Evolutionary conservation across 371 early-diverging fungal species (phyloP), one percentile per base, ranked within the genome.

Genomic region (Mortierella sp.): DNA sequence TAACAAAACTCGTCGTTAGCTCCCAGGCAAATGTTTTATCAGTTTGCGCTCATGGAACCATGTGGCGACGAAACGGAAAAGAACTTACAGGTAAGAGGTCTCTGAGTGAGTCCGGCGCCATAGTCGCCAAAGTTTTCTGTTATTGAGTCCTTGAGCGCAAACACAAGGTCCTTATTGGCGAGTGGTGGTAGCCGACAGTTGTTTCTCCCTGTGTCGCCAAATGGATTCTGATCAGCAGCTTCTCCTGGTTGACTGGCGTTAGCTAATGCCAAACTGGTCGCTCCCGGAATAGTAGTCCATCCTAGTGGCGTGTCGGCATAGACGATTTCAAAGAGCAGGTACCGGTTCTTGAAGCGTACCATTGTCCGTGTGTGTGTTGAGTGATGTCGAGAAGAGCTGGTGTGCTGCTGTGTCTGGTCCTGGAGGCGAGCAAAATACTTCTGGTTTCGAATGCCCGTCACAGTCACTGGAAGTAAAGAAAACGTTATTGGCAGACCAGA

Each of bases 301-400:
- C 82, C 79, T 21, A 85, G 71, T n/a, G 86, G 86, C 37, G 86
- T 85, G 75, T 78, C 80, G 14, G 77, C 79, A 69, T 82, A 88
- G 80, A 82, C 73, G 76, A 92, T 74, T 50, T 91, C 89, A 80
- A 92, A 91, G 73, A 92, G 88, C 31, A 94, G 81, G 76, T 91
- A 94, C 73, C 93, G 88, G 82, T 92, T 91, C 89, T 93, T 94
- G 87, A 93, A 90, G 75, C 94, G 90, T 71, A 93, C 92, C 93
- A 91, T 92, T 73, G 55, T 61, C 67, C 50, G 37, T 37, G 69
- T 34, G 28, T 55, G 53, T 54, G 78, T 13, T 19, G 69, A 34
- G 69, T 31, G 61, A 61, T 61, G 37, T 44, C 10, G 54, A 53
- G 51, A 51, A 55, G 75, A 57, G 53, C n/a, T 59, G 37, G 67